phyloP scores from a whole-genome alignment of 2,329 filamentous ascomycete genomes.

The Metarhizium brunneum region DNA sequence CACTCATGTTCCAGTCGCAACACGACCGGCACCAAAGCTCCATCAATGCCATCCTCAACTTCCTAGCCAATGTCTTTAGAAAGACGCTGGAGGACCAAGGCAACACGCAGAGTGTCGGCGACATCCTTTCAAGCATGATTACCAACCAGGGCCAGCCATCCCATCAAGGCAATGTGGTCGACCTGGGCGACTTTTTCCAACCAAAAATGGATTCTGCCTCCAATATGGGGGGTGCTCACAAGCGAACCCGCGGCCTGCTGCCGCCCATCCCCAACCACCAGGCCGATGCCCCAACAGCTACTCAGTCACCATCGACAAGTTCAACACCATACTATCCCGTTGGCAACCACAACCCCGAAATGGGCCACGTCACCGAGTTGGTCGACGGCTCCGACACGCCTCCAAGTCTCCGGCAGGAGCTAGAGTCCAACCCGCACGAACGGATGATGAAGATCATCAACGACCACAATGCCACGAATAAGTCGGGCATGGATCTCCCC shows the following conservation, averaged over 20 bases:
- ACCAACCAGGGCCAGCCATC: constrained; percentile 41
- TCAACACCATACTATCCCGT: constrained; percentile 17
- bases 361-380: constrained; percentile 52
- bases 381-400: constrained; percentile 43
- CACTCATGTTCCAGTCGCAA: constrained; percentile 78
- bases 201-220: constrained; percentile 29
- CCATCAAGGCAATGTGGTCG: constrained; percentile 48
- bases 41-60: constrained; percentile 97
- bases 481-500: constrained; percentile 40
- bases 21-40: constrained; percentile 97
- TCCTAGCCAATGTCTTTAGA: constrained; percentile 92
- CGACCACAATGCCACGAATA: constrained; percentile 48
- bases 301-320: constrained; percentile 19
- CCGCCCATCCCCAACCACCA: constrained; percentile 41
- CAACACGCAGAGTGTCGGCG: constrained; percentile 65
- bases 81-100: constrained; percentile 74
- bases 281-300: constrained; percentile 16
- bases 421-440: constrained; percentile 48
- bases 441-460: constrained; percentile 59
- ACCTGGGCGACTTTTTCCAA: constrained; percentile 50
- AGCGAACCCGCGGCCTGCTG: constrained; percentile 44
- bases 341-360: constrained; percentile 30
- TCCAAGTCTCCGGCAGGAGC: constrained; percentile 44
- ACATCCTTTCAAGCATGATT: constrained; percentile 72
- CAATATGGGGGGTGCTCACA: constrained; percentile 31